Conservation (phyloP, 2,329 filamentous ascomycete species). For the Aspergillus chevalieri region DNA sequence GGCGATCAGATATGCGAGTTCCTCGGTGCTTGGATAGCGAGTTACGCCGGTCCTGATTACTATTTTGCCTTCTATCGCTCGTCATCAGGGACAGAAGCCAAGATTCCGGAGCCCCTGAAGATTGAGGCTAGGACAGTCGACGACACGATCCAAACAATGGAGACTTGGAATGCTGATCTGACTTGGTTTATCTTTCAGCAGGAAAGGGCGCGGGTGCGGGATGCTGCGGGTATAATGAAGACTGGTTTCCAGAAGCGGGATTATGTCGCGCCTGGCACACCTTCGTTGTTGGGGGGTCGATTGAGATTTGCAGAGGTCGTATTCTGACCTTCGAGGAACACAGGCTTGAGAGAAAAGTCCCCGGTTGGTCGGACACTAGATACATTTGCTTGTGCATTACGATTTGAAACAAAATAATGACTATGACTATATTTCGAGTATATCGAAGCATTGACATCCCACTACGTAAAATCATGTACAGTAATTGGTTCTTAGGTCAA, state of each 20-base stretch:
- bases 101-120: background rate
- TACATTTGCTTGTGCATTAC: no score
- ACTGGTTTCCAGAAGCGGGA: conserved; percentile 8
- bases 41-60: conserved; percentile 29
- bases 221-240: conserved; percentile 27
- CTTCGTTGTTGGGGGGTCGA: conserved; percentile 25
- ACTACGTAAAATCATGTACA: no score
- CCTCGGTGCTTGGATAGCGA: conserved; percentile 30
- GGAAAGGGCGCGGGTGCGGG: conserved; percentile 8
- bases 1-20: conserved; percentile 38
- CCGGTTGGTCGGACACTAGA: no score
- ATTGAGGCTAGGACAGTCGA: conserved; percentile 14
- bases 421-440: no score
- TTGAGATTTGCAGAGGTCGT: conserved; percentile 26
- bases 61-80: conserved; percentile 18
- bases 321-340: conserved; percentile 9
- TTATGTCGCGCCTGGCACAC: background rate
- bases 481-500: no score
- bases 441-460: no score
- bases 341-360: background rate
- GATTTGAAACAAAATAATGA: no score
- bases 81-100: background rate
- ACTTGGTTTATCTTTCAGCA: conserved; percentile 37
- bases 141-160: conserved; percentile 32
- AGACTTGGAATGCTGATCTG: conserved; percentile 36